A percentile compares a stretch with the other conserved stretches of the same genome.
Evolutionary conservation across 1,284 basidiomycete species (phyloP).

Genomic region (Trichosporon sp.): DNA sequence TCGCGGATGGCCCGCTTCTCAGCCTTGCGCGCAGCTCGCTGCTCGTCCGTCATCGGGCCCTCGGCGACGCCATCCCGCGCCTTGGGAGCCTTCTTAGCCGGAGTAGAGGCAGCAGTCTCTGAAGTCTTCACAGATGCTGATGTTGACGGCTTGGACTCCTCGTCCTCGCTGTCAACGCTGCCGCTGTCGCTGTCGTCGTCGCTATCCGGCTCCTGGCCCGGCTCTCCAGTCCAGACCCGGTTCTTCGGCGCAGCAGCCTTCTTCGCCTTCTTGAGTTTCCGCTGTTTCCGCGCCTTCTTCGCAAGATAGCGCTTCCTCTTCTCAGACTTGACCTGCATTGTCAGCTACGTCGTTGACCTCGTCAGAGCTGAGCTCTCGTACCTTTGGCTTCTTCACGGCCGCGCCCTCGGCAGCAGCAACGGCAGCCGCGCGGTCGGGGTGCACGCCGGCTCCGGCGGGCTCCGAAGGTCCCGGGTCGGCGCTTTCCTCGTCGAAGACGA

Average conservation of each 20-base stretch:
- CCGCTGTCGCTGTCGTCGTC: constrained; percentile 15
- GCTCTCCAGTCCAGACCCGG: constrained; percentile 24
- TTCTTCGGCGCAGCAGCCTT: constrained; percentile 46
- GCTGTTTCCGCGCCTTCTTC: constrained; percentile 61
- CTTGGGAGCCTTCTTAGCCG: constrained; percentile 3
- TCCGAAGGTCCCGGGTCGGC: neutral
- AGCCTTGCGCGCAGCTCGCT: constrained; percentile 17
- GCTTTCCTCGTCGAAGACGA: constrained; percentile 18
- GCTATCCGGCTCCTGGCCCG: constrained; percentile 13
- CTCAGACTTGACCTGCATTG: constrained; percentile 36
- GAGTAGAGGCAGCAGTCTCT: neutral
- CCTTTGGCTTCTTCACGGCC: constrained; percentile 28
- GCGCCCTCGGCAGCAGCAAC: constrained; percentile 4
- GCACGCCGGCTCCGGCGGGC: neutral
- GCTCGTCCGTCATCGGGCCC: neutral
- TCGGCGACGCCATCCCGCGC: neutral
- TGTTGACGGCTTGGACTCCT: neutral
- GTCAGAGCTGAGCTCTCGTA: constrained; percentile 10
- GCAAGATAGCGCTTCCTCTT: constrained; percentile 64
- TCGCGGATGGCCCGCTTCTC: constrained; percentile 21
- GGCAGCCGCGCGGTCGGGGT: constrained; percentile 13
- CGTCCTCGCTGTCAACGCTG: constrained; percentile 7
- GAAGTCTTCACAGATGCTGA: neutral
- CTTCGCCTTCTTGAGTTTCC: constrained; percentile 53
- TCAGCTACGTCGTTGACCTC: neutral